Evolutionary conservation across 192 early-diverging fungal species (phyloP).

Genomic region (Linnemannia zychae): DNA sequence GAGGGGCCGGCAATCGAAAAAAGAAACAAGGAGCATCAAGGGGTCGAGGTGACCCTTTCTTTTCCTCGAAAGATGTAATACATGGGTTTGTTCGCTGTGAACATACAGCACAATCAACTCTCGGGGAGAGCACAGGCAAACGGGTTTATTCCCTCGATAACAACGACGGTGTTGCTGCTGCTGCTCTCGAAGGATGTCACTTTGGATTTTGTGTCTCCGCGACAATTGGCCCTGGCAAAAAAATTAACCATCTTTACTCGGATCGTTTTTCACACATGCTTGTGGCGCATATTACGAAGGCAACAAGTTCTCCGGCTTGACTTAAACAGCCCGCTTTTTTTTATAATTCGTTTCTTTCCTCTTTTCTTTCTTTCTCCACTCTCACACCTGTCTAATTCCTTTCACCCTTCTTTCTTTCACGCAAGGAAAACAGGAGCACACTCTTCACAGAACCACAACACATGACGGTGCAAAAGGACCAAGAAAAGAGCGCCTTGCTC

Average conservation of each 20-base stretch:
- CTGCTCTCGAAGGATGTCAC: too few species aligned
- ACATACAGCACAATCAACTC: too few species aligned
- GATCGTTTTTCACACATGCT: constrained; percentile 4
- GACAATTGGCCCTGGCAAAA: constrained; percentile 5
- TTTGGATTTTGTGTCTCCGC: background rate
- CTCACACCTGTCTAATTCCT: too few species aligned
- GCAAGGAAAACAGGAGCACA: background rate
- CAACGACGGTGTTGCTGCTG: too few species aligned
- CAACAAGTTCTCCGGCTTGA: background rate
- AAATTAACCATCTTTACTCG: background rate
- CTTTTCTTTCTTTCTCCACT: background rate
- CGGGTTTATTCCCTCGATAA: too few species aligned
- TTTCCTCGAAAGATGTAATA: background rate
- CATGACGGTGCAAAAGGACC: constrained; percentile 15
- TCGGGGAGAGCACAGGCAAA: too few species aligned
- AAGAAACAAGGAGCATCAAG: background rate
- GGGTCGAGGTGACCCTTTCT: too few species aligned
- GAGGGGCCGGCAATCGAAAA: too few species aligned
- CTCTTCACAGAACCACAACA: background rate
- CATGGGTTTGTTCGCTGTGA: too few species aligned
- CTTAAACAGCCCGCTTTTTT: background rate
- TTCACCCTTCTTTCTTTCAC: background rate
- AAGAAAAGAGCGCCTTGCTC: constrained; percentile 9
- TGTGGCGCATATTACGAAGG: background rate
- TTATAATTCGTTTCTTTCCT: background rate